Evolutionary conservation across 2,329 filamentous ascomycete genomes (phyloP), one percentile per base, ranked within the genome.

Genomic region (Phyllosticta ampelicida): DNA sequence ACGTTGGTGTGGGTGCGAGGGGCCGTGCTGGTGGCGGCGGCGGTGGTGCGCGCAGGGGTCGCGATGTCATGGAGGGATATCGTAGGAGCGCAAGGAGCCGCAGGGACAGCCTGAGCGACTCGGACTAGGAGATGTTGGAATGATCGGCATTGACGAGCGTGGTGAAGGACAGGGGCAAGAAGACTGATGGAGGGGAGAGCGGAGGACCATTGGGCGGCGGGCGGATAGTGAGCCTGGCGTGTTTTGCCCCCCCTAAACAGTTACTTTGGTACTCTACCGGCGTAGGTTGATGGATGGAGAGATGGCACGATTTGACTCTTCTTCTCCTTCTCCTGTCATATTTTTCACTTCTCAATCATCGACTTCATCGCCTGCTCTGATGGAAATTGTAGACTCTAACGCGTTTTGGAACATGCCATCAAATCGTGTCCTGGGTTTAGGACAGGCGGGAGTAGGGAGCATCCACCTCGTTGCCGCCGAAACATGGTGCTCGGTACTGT

Each of bases 91-190:
- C 70, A 16, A 71, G 76, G 44, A 70, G 72, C 18, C 68, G 78
- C 51, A 73, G 78, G 61, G 79, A 81, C 62, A 79, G 77, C 65
- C 66, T 81, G 68, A 80, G 78, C 65, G 79, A 81, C 20, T 58
- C 56, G 19, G 56, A 58, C 3, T 54, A 54, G 23, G 18, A 2
- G 4, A 1, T 8, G 13, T 13, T n/a, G 16, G 16, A n/a, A 8
- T 16, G 11, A 18, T 4, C 13, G n/a, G 36, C 6, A 9, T 13
- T 26, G 19, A 6, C 5, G 5, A 51, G 16, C 16, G 5, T 2
- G 5, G 49, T 1, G 18, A n/a, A 5, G 19, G 19, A 26, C 8
- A 6, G 0, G 36, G 36, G 36, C 3, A 26, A 26, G 23, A 3
- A 8, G 23, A 26, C 23, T 18, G 36, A 4, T 8, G n/a, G 30